Evolutionary conservation across 768 basidiomycete genomes (phyloP).

Genomic region (Rhodotorula babjevae): DNA sequence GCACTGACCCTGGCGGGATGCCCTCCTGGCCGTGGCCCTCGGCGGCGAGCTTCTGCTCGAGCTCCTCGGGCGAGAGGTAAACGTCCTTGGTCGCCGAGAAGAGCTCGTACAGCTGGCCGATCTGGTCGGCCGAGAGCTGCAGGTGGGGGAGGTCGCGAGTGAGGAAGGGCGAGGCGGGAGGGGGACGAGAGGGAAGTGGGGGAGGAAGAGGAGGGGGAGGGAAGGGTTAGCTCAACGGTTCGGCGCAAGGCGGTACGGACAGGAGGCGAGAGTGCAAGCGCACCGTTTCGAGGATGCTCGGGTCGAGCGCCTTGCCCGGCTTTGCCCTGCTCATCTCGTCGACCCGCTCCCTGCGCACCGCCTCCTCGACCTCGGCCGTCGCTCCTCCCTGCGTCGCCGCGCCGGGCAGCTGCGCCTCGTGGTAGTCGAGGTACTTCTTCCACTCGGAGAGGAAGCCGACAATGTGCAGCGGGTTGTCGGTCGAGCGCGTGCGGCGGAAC

Average conservation of each 20-base stretch:
- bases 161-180: background rate
- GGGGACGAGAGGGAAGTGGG: background rate
- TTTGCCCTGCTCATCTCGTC: slow-evolving; percentile 4
- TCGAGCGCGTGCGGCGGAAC: slow-evolving; percentile 72
- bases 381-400: background rate
- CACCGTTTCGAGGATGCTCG: slow-evolving; percentile 44
- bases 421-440: slow-evolving; percentile 82
- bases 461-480: slow-evolving; percentile 79
- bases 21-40: slow-evolving; percentile 7
- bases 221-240: background rate
- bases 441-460: slow-evolving; percentile 94
- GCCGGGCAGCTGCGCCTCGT: background rate
- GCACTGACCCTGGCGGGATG: slow-evolving; percentile 19
- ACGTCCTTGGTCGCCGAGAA: slow-evolving; percentile 79
- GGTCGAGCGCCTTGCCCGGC: slow-evolving; percentile 46
- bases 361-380: slow-evolving; percentile 1
- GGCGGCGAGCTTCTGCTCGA: slow-evolving; percentile 9
- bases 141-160: background rate
- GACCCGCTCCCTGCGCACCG: background rate
- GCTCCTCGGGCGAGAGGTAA: slow-evolving; percentile 17
- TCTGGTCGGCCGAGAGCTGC: slow-evolving; percentile 83
- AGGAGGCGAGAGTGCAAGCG: no score
- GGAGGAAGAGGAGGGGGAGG: background rate
- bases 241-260: background rate
- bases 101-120: slow-evolving; percentile 88